A percentile compares a stretch with the other conserved stretches of the same genome.
These are phyloP conservation scores for Echinochloa phyllopogon DNA, from an alignment of 176 grass and related monocot genomes.

Conservation along the genomic window DNA sequence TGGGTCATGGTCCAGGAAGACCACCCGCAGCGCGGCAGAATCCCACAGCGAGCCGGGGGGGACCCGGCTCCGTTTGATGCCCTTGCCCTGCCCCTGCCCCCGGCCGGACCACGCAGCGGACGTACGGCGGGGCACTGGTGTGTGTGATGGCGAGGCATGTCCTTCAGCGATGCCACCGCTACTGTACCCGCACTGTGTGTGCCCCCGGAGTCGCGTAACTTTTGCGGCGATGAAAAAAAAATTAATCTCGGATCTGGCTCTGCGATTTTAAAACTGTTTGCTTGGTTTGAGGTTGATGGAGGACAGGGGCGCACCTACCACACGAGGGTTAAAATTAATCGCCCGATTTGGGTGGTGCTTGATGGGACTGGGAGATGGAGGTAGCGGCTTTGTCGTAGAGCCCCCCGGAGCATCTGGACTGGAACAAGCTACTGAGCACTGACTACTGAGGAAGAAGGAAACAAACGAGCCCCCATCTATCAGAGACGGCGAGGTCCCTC, in stretches of 20 bases:
- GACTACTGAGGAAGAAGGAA: background rate
- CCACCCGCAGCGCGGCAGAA: background rate
- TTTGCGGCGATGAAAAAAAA: background rate
- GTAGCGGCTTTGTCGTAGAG: background rate
- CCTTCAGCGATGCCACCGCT: background rate
- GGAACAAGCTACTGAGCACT: background rate
- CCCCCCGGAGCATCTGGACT: too few relatives aligned
- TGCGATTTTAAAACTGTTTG: background rate
- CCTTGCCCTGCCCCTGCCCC: too few relatives aligned
- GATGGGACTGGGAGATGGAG: slow-evolving; percentile 6
- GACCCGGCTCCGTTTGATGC: background rate
- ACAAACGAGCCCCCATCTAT: background rate
- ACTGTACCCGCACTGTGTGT: background rate
- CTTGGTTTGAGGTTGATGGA: background rate
- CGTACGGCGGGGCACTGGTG: background rate
- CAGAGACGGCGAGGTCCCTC: too few relatives aligned
- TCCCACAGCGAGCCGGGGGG: background rate
- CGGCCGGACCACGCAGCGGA: background rate
- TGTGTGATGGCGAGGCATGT: background rate
- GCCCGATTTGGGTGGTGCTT: background rate
- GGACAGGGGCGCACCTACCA: background rate
- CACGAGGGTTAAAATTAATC: background rate
- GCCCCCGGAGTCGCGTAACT: too few relatives aligned
- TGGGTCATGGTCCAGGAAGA: background rate
- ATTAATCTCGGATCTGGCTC: slow-evolving; percentile 38